Evolutionary conservation across 2,329 filamentous ascomycete species (phyloP).

Genomic region (Neofusicoccum umdonicola): DNA sequence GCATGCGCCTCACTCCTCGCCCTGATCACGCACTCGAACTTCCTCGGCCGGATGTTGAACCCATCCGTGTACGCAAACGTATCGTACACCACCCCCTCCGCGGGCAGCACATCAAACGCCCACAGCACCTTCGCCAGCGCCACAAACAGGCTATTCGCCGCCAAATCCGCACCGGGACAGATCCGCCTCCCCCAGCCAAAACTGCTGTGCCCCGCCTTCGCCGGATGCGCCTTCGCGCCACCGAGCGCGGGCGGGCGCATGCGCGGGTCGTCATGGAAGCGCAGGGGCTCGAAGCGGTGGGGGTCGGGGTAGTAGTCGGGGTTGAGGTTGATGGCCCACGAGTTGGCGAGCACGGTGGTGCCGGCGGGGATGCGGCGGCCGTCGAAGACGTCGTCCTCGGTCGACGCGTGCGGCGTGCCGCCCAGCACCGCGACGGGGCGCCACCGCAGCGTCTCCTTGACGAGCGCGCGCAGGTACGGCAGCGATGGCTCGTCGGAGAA

Average conservation of each 20-base stretch:
- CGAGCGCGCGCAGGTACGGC: conserved; percentile 39
- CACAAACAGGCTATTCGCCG: conserved; percentile 32
- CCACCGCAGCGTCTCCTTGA: conserved; percentile 38
- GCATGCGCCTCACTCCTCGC: conserved; percentile 32
- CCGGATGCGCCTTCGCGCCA: conserved; percentile 22
- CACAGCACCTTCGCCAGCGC: conserved; percentile 33
- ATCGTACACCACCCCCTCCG: conserved; percentile 33
- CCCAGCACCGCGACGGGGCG: conserved; percentile 42
- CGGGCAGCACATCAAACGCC: conserved; percentile 35
- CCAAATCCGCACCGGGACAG: conserved; percentile 33
- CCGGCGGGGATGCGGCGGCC: conserved; percentile 51
- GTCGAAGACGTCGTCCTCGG: conserved; percentile 49
- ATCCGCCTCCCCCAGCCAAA: conserved; percentile 36
- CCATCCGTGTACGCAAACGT: conserved; percentile 42
- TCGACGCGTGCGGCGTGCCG: conserved; percentile 49
- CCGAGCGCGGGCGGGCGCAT: not conserved
- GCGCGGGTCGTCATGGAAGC: conserved; percentile 28
- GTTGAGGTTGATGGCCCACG: conserved; percentile 46
- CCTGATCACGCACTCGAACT: conserved; percentile 34
- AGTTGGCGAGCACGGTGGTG: conserved; percentile 46
- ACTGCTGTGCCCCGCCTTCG: conserved; percentile 32
- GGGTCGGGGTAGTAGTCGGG: conserved; percentile 40
- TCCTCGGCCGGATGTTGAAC: conserved; percentile 40
- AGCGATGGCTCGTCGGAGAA: conserved; percentile 39
- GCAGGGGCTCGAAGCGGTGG: conserved; percentile 40